Evolutionary conservation across 306 rosid species (phyloP), one percentile per base, ranked within the genome.

Genomic region (Cajanus cajan): DNA sequence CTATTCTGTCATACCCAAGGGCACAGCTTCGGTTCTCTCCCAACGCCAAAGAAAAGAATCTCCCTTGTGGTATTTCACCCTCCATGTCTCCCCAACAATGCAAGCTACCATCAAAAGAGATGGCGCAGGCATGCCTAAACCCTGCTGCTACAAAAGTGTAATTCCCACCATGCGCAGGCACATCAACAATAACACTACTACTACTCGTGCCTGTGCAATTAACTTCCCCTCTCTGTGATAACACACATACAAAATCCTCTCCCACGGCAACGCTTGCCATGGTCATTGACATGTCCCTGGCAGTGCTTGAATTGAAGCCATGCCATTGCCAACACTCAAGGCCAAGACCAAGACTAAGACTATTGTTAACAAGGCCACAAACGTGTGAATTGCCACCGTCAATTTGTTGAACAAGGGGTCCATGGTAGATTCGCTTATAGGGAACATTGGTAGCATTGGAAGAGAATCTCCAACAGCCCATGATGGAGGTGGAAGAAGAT

Each of bases 401-500:
- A 16, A 92, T 47, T 4, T 86, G 80, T 5, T 45, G 76, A 18
- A 95, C 36, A 4, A 83, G 13, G 0, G 84, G 68, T 7, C 92
- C 97, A 0, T 0, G 19, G 71, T 95, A 87, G 64, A 95, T 36
- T 11, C 82, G 82, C 79, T 86, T 95, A 8, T 4, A 22, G 15
- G 3, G 0, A 67, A 41, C 70, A 73, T 25, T 63, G 1, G 89
- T 62, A 3, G 84, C 87, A 82, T 85, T 82, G 47, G 69, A 31
- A 52, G 94, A 88, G 83, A 91, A 91, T 82, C 98, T 88, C 98
- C 98, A 95, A 84, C 98, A 95, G 0, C 31, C 72, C 80, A 92
- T 21, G 85, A 45, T n/a, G 5, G 89, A 84, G 18, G 1, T 19
- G 16, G 87, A 79, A 47, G 81, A 54, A 6, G 89, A 66, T 1